These are phyloP conservation scores for Lasiodiplodia hormozganensis DNA, from an alignment of 2,329 filamentous ascomycete genomes.

Conservation along the genomic window DNA sequence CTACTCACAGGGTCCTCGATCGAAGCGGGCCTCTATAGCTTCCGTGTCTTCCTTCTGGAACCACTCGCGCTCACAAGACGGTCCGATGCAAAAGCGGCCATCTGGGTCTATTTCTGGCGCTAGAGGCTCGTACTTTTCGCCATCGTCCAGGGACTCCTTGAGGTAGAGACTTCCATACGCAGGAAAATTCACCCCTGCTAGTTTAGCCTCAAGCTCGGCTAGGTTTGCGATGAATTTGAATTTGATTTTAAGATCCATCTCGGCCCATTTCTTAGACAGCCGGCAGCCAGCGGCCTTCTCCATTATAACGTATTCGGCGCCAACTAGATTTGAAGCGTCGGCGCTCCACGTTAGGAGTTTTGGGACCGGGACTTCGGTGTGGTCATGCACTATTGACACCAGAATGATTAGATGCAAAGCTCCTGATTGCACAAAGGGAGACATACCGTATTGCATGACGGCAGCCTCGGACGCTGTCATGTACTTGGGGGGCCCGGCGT, in stretches of 20 bases:
- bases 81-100: slow-evolving; percentile 35
- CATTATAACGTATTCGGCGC: slow-evolving; percentile 12
- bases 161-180: slow-evolving; percentile 45
- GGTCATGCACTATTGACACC: slow-evolving; percentile 31
- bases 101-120: slow-evolving; percentile 29
- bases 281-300: slow-evolving; percentile 28
- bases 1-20: slow-evolving; percentile 33
- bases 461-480: slow-evolving; percentile 46
- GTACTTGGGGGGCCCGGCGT: slow-evolving; percentile 40
- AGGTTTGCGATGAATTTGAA: slow-evolving; percentile 32
- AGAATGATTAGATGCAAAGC: slow-evolving; percentile 24
- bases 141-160: slow-evolving; percentile 30
- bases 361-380: slow-evolving; percentile 37
- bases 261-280: slow-evolving; percentile 41
- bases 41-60: slow-evolving; percentile 13
- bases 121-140: slow-evolving; percentile 27
- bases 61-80: slow-evolving; percentile 34
- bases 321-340: slow-evolving; percentile 29
- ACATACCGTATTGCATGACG: slow-evolving; percentile 42
- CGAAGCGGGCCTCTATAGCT: slow-evolving; percentile 26
- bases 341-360: slow-evolving; percentile 40
- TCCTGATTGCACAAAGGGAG: neutral
- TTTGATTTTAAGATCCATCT: slow-evolving; percentile 36
- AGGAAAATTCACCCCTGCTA: slow-evolving; percentile 38
- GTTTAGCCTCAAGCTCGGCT: slow-evolving; percentile 37